These are phyloP conservation scores for Zostera marina DNA, from an alignment of 116 monocot species.

Conservation along the genomic window DNA sequence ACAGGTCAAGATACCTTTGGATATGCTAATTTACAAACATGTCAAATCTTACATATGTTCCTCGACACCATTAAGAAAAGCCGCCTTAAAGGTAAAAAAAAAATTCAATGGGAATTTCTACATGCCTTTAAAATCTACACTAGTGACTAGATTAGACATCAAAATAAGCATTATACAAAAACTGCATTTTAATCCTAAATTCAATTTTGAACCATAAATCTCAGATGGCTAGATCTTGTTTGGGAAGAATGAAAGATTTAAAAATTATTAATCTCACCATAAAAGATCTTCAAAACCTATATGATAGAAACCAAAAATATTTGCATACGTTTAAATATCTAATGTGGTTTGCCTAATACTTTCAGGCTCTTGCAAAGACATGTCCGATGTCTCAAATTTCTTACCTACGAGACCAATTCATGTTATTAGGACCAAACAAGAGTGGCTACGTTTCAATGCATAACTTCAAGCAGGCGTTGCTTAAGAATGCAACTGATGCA, in stretches of 20 bases:
- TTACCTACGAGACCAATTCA: conserved; percentile 60
- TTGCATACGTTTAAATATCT: too few relatives aligned
- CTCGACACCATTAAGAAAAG: conserved; percentile 66
- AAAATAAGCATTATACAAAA: too few relatives aligned
- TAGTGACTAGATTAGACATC: too few relatives aligned
- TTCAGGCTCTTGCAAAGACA: conserved; percentile 64
- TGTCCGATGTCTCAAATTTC: conserved; percentile 33
- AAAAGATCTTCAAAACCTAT: too few relatives aligned
- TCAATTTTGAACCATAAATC: neutral
- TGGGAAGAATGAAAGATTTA: too few relatives aligned
- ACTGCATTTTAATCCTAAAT: too few relatives aligned
- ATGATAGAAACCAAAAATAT: too few relatives aligned
- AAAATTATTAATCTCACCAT: too few relatives aligned
- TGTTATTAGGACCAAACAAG: conserved; percentile 58
- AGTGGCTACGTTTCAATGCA: conserved; percentile 46
- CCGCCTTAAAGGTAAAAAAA: conserved; percentile 49
- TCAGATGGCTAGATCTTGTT: too few relatives aligned
- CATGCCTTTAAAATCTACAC: neutral
- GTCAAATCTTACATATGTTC: conserved; percentile 45
- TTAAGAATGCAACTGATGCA: conserved; percentile 50
- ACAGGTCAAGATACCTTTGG: conserved; percentile 10
- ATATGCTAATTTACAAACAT: conserved; percentile 15
- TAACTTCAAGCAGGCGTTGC: conserved; percentile 60
- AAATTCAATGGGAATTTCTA: neutral
- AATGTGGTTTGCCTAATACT: too few relatives aligned